phyloP scores from a whole-genome alignment of 2,329 filamentous ascomycete genomes.

The Penicillium sp. region DNA sequence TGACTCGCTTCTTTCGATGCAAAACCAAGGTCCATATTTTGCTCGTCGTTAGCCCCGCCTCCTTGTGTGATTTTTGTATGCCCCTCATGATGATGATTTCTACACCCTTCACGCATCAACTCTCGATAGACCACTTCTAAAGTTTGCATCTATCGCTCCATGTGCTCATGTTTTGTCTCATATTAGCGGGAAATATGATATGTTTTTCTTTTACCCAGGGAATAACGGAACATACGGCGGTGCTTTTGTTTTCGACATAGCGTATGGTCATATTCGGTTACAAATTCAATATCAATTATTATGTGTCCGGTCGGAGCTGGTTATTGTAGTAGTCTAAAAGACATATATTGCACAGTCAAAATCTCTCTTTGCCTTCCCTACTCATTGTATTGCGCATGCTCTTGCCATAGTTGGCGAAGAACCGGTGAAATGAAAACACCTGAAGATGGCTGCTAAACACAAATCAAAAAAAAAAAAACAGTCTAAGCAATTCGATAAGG shows the following conservation, averaged over 20 bases:
- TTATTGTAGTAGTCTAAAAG: too few species aligned
- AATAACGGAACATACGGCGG: background rate
- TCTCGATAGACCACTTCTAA: background rate
- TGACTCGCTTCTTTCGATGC: constrained; percentile 48
- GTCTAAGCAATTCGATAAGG: too few species aligned
- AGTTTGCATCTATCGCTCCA: background rate
- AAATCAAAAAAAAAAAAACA: too few species aligned
- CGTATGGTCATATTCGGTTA: background rate
- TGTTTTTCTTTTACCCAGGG: background rate
- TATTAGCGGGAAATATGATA: constrained; percentile 5
- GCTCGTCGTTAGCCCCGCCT: constrained; percentile 33
- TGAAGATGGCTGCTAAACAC: too few species aligned
- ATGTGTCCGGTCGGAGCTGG: too few species aligned
- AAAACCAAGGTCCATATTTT: constrained; percentile 43
- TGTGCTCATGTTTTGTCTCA: background rate
- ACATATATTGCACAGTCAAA: background rate
- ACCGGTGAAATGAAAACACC: too few species aligned
- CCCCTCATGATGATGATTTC: constrained; percentile 1
- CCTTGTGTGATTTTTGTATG: background rate
- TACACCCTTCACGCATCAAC: background rate
- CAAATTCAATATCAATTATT: too few species aligned
- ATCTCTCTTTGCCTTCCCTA: too few species aligned
- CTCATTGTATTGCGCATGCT: too few species aligned
- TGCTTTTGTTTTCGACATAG: background rate
- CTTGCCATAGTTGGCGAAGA: too few species aligned